These are phyloP conservation scores for Senna tora DNA, from an alignment of 306 rosid genomes.

Conservation along the genomic window DNA sequence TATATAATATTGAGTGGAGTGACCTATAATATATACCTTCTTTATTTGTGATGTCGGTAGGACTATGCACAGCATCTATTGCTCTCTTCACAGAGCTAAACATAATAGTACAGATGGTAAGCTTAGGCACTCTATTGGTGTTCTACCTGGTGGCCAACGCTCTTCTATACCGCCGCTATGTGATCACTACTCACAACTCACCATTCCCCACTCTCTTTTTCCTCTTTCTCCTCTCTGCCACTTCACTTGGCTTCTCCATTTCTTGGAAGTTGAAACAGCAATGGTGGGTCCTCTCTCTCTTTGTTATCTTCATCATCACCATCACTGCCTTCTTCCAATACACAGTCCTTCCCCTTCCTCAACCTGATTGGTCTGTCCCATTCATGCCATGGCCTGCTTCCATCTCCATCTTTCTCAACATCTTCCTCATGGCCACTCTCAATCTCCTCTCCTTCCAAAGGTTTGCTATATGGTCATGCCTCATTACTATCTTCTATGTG, in stretches of 20 bases:
- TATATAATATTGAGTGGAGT: too few relatives aligned
- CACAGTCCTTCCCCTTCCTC: conserved; percentile 43
- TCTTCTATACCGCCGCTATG: conserved; percentile 76
- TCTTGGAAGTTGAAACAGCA: conserved; percentile 69
- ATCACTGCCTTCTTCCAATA: conserved; percentile 64
- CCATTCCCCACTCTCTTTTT: conserved; percentile 59
- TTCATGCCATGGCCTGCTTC: conserved; percentile 96
- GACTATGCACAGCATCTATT: conserved; percentile 83
- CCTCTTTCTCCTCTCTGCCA: conserved; percentile 68
- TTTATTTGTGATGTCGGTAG: conserved; percentile 43
- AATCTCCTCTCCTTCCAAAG: conserved; percentile 62
- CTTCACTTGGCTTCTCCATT: conserved; percentile 69
- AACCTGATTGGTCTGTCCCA: conserved; percentile 71
- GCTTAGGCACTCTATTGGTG: conserved; percentile 78
- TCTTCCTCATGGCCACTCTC: conserved; percentile 76
- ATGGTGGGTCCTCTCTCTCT: conserved; percentile 70
- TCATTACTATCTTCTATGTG: conserved; percentile 75
- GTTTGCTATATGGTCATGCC: conserved; percentile 69
- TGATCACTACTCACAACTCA: conserved; percentile 51
- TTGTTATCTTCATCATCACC: conserved; percentile 52
- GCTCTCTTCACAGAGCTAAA: conserved; percentile 86
- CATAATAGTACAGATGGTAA: conserved; percentile 67
- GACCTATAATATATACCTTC: neutral
- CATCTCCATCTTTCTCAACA: conserved; percentile 74
- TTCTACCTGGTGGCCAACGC: conserved; percentile 96